Percentiles rank a stretch among this genome's conserved stretches.
Conservation (phyloP, 1,284 basidiomycete species). For the Fomitopsis betulina region DNA sequence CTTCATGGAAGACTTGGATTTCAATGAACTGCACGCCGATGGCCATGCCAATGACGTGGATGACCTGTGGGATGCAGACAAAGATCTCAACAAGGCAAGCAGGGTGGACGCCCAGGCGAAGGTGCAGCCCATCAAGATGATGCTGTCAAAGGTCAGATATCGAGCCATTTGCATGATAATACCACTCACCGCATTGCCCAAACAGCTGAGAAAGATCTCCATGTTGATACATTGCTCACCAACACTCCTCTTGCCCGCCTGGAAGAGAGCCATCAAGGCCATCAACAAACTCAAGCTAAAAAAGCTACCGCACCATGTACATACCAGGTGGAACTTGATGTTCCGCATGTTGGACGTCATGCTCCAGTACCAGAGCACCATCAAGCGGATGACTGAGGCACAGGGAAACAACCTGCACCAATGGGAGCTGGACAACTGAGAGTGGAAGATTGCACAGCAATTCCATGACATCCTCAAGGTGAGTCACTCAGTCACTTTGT, state of each 20-base stretch:
- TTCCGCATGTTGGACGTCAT: constrained; percentile 8
- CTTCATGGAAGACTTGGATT: neutral
- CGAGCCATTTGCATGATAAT: too few species aligned
- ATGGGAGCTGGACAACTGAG: constrained; percentile 12
- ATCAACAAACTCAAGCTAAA: constrained; percentile 5
- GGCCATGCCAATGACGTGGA: neutral
- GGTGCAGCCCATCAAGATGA: neutral
- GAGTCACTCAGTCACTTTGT: neutral
- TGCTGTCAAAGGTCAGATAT: neutral
- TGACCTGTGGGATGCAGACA: neutral
- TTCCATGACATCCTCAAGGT: constrained; percentile 24
- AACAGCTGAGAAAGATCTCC: constrained; percentile 22
- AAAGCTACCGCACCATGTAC: constrained; percentile 29
- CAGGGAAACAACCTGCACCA: constrained; percentile 5
- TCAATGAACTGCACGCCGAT: neutral
- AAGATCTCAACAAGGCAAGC: neutral
- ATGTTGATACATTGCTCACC: constrained; percentile 28
- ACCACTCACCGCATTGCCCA: too few species aligned
- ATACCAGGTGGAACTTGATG: constrained; percentile 32
- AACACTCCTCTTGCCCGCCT: constrained; percentile 12
- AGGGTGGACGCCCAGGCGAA: neutral
- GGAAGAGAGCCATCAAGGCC: constrained; percentile 12
- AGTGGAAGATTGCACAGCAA: constrained; percentile 21
- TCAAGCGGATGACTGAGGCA: constrained; percentile 6
- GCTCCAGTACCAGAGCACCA: neutral